Evolutionary conservation across 2,329 filamentous ascomycete species (phyloP).

Genomic region (Fusarium illudens): DNA sequence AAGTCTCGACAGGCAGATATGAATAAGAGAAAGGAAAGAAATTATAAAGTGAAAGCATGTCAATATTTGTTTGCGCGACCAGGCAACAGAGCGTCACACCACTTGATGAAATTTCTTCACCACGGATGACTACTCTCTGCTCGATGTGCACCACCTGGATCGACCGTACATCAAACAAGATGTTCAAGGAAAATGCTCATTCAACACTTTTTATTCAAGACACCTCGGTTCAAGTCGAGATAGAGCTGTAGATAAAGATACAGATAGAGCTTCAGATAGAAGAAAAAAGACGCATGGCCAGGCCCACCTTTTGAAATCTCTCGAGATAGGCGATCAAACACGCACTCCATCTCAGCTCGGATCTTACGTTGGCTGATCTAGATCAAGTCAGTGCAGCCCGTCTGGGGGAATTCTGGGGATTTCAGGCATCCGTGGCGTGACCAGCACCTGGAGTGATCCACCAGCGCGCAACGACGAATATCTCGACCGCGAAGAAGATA

Average conservation of each 20-base stretch:
- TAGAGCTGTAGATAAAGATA: not conserved
- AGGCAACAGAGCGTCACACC: not conserved
- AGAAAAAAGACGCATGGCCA: not conserved
- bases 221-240: not conserved
- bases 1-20: not conserved
- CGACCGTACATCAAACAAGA: not conserved
- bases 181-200: not conserved
- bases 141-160: not conserved
- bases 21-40: not conserved
- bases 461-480: not conserved
- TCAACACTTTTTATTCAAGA: not conserved
- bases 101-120: not conserved
- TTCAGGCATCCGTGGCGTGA: constrained; percentile 23
- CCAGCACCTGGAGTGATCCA: not conserved
- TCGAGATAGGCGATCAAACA: constrained; percentile 17
- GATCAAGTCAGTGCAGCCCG: not conserved
- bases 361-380: constrained; percentile 21
- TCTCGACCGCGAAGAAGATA: not conserved
- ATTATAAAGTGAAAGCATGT: not conserved
- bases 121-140: not conserved
- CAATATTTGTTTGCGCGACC: not conserved
- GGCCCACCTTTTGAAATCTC: constrained; percentile 12
- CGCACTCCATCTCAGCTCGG: constrained; percentile 9
- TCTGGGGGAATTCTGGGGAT: constrained; percentile 11
- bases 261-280: not conserved